Conservation (phyloP, 345 rosid genomes). For the Noccaea caerulescens region DNA sequence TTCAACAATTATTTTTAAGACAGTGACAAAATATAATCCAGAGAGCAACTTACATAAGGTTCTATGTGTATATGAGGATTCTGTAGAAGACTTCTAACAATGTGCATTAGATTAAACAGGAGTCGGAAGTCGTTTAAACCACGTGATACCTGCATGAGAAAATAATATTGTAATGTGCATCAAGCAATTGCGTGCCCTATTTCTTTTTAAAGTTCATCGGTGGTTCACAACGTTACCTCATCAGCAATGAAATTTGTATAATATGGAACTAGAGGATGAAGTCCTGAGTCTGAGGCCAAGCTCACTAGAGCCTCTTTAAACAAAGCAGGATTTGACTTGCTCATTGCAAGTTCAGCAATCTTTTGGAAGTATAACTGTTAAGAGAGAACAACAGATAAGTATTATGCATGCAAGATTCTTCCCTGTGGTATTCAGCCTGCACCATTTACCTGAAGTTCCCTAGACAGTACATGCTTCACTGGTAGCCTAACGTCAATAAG, state of each 20-base stretch:
- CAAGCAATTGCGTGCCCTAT: conserved; percentile 16
- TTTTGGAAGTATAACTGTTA: conserved; percentile 93
- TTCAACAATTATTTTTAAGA: conserved; percentile 15
- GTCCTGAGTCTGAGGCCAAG: conserved; percentile 93
- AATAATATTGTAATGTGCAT: conserved; percentile 30
- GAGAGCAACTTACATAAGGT: conserved; percentile 77
- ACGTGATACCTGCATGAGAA: conserved; percentile 76
- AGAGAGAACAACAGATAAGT: conserved; percentile 35
- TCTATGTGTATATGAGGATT: conserved; percentile 92
- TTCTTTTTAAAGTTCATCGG: not conserved
- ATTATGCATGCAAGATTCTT: conserved; percentile 8
- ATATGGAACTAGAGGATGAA: conserved; percentile 97
- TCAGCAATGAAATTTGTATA: conserved; percentile 89
- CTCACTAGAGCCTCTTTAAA: conserved; percentile 92
- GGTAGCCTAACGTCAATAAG: conserved; percentile 87
- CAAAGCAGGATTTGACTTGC: conserved; percentile 71
- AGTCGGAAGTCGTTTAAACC: conserved; percentile 78
- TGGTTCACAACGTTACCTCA: conserved; percentile 64
- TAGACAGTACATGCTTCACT: conserved; percentile 82
- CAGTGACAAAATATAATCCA: conserved; percentile 15
- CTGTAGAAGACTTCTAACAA: conserved; percentile 82
- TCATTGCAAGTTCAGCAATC: conserved; percentile 84
- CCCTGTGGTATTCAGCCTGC: conserved; percentile 22
- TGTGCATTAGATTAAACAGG: conserved; percentile 91
- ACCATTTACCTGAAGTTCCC: conserved; percentile 83